Evolutionary conservation across 2,329 filamentous ascomycete species (phyloP).

Genomic region (Blumeria hordei): DNA sequence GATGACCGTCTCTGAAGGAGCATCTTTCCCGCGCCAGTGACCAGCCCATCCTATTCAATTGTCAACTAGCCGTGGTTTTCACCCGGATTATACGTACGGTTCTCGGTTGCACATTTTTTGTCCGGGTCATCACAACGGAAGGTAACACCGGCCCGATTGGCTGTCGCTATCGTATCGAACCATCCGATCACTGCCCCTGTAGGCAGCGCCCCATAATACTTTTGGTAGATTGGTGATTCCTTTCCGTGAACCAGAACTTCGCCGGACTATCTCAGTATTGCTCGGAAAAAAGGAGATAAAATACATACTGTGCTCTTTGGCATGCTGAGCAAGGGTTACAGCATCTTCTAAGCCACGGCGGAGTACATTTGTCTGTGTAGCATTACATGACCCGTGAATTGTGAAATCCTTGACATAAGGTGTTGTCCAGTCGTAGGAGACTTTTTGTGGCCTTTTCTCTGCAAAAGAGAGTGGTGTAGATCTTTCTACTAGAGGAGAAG

Average conservation of each 20-base stretch:
- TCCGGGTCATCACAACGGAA: slow-evolving; percentile 49
- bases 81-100: neutral
- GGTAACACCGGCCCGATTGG: slow-evolving; percentile 28
- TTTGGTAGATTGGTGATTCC: slow-evolving; percentile 23
- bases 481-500: too few species aligned
- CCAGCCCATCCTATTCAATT: slow-evolving; percentile 31
- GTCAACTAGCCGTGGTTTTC: too few species aligned
- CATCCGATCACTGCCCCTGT: slow-evolving; percentile 35
- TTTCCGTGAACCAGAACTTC: neutral
- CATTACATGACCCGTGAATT: slow-evolving; percentile 43
- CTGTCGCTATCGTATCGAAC: slow-evolving; percentile 33
- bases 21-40: slow-evolving; percentile 42
- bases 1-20: slow-evolving; percentile 42
- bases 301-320: slow-evolving; percentile 27
- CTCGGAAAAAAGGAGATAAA: slow-evolving; percentile 21
- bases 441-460: neutral
- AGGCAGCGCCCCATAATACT: slow-evolving; percentile 37
- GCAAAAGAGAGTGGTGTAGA: too few species aligned
- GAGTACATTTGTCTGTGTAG: slow-evolving; percentile 32
- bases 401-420: slow-evolving; percentile 14
- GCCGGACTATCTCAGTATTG: neutral
- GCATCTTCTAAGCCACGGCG: slow-evolving; percentile 31
- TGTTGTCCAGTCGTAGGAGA: slow-evolving; percentile 2
- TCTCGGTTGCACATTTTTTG: slow-evolving; percentile 25
- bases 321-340: slow-evolving; percentile 30